These are phyloP conservation scores for Neurospora sp. DNA, from an alignment of 495 filamentous ascomycete genomes.

Conservation along the genomic window DNA sequence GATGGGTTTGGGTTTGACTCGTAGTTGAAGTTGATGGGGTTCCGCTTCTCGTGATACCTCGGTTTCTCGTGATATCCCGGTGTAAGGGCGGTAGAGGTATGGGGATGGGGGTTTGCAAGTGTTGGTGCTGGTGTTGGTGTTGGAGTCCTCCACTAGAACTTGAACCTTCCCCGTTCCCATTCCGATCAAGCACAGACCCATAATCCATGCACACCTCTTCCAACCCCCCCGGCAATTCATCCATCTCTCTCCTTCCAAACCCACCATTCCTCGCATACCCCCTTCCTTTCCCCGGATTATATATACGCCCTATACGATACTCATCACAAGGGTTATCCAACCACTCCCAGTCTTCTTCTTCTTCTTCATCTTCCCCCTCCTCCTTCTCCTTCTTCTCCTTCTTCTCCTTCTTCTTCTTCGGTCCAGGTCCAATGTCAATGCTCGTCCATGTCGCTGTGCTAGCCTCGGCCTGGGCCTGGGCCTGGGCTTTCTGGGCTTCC, in stretches of 20 bases:
- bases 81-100: not conserved
- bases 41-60: not conserved
- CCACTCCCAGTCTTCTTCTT: not conserved
- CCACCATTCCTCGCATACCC: not conserved
- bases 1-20: not conserved
- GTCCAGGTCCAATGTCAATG: not conserved
- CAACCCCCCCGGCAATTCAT: not conserved
- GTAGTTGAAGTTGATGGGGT: not conserved
- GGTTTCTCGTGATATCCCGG: not conserved
- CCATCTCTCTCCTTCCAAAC: not conserved
- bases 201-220: not conserved
- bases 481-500: not conserved
- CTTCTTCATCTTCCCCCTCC: too few species aligned
- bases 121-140: not conserved
- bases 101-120: not conserved
- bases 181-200: not conserved
- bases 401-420: not conserved
- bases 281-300: not conserved
- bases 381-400: not conserved
- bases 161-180: not conserved
- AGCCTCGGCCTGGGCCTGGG: not conserved
- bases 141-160: not conserved
- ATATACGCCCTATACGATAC: not conserved
- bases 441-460: not conserved
- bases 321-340: not conserved